A percentile compares a stretch with the other conserved stretches of the same genome.
phyloP scores from a whole-genome alignment of 73 alveolate species.

The Paramecium octaurelia region DNA sequence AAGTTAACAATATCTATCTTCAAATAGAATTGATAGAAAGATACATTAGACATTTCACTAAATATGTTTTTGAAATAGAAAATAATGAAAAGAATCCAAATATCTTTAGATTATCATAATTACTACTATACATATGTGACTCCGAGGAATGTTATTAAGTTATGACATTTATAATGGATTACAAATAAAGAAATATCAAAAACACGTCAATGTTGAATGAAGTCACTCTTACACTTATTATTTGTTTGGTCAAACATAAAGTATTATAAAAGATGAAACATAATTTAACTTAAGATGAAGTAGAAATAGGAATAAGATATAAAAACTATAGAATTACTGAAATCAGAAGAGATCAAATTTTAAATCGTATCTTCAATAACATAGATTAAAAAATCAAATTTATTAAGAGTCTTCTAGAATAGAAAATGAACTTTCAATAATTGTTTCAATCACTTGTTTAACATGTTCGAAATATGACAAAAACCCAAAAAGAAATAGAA shows the following conservation, averaged over 20 bases:
- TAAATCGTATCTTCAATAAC: neutral
- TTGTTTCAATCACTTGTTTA: neutral
- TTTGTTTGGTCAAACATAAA: neutral
- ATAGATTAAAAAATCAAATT: neutral
- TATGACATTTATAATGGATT: neutral
- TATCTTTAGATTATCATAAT: neutral
- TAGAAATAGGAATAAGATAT: neutral
- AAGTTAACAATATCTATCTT: neutral
- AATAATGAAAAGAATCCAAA: neutral
- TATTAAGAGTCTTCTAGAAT: neutral
- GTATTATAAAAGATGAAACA: neutral
- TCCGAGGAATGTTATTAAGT: slow-evolving; percentile 37
- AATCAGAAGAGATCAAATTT: slow-evolving; percentile 29
- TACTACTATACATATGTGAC: neutral
- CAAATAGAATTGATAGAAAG: slow-evolving; percentile 22
- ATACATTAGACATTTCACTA: neutral
- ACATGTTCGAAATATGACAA: neutral
- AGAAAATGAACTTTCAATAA: neutral
- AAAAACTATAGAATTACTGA: slow-evolving; percentile 43
- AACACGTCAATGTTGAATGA: neutral
- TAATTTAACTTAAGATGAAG: neutral
- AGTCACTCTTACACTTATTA: neutral
- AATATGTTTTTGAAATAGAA: slow-evolving; percentile 19
- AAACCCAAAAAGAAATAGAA: neutral
- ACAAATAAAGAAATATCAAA: neutral